These are phyloP conservation scores for Lachancea waltii DNA, from an alignment of 805 yeast species.

Conservation along the genomic window DNA sequence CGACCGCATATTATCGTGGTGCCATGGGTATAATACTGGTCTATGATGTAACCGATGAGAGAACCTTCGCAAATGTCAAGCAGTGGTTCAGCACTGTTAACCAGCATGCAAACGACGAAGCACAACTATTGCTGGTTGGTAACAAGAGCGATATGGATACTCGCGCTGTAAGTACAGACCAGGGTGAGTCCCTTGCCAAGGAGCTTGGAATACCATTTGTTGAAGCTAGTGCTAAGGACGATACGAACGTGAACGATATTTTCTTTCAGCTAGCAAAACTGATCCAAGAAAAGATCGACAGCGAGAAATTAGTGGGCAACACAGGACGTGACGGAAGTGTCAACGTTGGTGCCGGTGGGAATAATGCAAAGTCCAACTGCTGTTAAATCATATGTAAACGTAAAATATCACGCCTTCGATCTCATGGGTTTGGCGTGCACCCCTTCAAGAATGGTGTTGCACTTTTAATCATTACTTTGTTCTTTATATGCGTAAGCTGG, in stretches of 20 bases:
- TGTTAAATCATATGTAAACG: conserved; percentile 37
- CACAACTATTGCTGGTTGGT: conserved; percentile 89
- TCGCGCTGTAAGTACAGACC: conserved; percentile 82
- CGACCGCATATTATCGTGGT: conserved; percentile 87
- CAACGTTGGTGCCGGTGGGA: conserved; percentile 40
- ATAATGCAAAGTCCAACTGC: conserved; percentile 40
- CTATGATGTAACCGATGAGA: conserved; percentile 80
- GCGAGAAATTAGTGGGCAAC: conserved; percentile 46
- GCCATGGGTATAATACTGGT: conserved; percentile 83
- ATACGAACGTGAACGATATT: conserved; percentile 84
- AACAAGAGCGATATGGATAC: conserved; percentile 89
- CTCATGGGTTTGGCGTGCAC: background rate
- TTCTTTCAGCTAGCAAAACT: conserved; percentile 83
- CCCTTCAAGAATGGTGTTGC: background rate
- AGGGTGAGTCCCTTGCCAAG: conserved; percentile 82
- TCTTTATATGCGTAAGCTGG: too few species aligned
- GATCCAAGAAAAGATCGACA: conserved; percentile 69
- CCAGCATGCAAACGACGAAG: conserved; percentile 95
- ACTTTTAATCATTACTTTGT: background rate
- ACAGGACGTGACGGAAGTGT: conserved; percentile 42
- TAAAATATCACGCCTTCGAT: background rate
- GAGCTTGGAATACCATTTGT: conserved; percentile 85
- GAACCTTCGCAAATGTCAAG: conserved; percentile 86
- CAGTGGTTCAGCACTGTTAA: conserved; percentile 95
- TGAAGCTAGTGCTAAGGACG: conserved; percentile 95